These are phyloP conservation scores for Annulohypoxylon maeteangense DNA, from an alignment of 495 filamentous ascomycete genomes.

Conservation along the genomic window DNA sequence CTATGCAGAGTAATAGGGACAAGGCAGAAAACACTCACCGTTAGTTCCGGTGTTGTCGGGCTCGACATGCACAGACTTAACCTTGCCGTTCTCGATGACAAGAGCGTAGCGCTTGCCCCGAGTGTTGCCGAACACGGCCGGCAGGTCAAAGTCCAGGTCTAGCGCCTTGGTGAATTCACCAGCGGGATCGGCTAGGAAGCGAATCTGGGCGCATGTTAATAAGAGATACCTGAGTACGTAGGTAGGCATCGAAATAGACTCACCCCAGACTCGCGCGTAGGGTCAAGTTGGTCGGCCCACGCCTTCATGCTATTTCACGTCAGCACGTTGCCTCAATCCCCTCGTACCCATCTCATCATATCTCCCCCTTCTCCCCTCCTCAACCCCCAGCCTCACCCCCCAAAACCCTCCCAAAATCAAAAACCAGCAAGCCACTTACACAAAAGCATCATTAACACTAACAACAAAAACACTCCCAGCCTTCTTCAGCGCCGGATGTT, in stretches of 20 bases:
- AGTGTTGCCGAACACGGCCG: slow-evolving; percentile 83
- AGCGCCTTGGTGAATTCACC: slow-evolving; percentile 84
- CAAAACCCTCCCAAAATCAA: slow-evolving; percentile 2
- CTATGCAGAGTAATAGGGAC: background rate
- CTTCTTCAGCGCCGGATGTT: slow-evolving; percentile 74
- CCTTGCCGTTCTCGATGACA: slow-evolving; percentile 79
- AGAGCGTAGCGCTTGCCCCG: slow-evolving; percentile 92
- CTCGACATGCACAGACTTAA: slow-evolving; percentile 80
- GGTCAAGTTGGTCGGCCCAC: slow-evolving; percentile 80
- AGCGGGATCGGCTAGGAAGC: slow-evolving; percentile 91
- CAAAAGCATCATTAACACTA: slow-evolving; percentile 94
- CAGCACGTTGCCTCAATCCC: background rate
- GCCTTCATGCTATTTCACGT: slow-evolving; percentile 76
- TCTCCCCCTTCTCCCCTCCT: too few species aligned
- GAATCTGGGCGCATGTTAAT: slow-evolving; percentile 59
- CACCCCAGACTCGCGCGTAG: slow-evolving; percentile 76
- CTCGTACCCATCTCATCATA: background rate
- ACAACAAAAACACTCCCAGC: slow-evolving; percentile 88
- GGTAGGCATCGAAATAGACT: slow-evolving; percentile 48
- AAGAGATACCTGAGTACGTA: background rate
- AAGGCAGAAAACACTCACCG: slow-evolving; percentile 61
- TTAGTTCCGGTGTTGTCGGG: slow-evolving; percentile 92
- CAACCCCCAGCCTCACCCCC: background rate
- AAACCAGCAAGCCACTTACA: slow-evolving; percentile 65
- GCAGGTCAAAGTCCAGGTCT: slow-evolving; percentile 84